Evolutionary conservation across 2,329 filamentous ascomycete genomes (phyloP).

Genomic region (Colletotrichum musicola): DNA sequence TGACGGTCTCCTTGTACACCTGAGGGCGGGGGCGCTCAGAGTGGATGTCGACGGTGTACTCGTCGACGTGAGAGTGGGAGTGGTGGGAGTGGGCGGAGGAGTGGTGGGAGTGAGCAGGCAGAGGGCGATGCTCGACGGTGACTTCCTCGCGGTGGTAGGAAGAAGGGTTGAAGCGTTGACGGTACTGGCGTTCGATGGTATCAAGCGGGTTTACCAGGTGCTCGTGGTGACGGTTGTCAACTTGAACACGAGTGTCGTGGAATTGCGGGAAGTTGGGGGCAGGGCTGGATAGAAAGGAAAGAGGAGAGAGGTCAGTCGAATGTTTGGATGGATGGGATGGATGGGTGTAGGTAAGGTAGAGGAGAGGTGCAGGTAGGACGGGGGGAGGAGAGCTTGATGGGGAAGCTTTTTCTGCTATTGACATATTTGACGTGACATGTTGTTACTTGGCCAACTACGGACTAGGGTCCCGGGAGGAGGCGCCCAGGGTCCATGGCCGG

Average conservation of each 20-base stretch:
- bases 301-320: conserved; percentile 43
- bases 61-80: conserved; percentile 56
- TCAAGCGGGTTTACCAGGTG: conserved; percentile 68
- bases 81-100: conserved; percentile 56
- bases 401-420: conserved; percentile 37
- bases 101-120: conserved; percentile 53
- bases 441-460: conserved; percentile 41
- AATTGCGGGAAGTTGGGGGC: conserved; percentile 56
- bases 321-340: conserved; percentile 40
- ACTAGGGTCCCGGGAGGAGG: conserved; percentile 36
- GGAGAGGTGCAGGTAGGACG: background rate
- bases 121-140: conserved; percentile 44
- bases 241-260: conserved; percentile 75
- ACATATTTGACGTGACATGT: conserved; percentile 38
- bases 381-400: conserved; percentile 30
- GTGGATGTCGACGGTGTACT: conserved; percentile 65
- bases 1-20: conserved; percentile 67
- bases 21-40: conserved; percentile 39
- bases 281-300: conserved; percentile 38
- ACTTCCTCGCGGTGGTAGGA: conserved; percentile 57
- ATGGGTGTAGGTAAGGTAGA: conserved; percentile 3
- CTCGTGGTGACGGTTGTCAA: conserved; percentile 65
- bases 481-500: conserved; percentile 37
- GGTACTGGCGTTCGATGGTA: conserved; percentile 75
- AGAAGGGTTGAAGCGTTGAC: conserved; percentile 68